Evolutionary conservation across 2,329 filamentous ascomycete genomes (phyloP).

Genomic region (Ophiostoma fasciatum): DNA sequence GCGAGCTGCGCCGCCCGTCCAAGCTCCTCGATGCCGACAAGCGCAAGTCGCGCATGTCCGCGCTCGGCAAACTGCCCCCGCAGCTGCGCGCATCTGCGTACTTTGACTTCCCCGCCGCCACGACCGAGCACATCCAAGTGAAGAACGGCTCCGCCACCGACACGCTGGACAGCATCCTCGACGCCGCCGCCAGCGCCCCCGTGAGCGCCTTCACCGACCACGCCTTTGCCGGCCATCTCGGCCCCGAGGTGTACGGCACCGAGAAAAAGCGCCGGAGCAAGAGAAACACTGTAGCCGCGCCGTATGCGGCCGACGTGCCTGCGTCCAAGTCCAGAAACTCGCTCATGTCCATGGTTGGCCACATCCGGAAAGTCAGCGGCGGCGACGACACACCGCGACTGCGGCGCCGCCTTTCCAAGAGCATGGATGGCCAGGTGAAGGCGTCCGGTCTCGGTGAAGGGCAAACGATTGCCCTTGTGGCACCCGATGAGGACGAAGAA

Average conservation of each 20-base stretch:
- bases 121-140: slow-evolving; percentile 34
- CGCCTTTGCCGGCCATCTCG: slow-evolving; percentile 61
- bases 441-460: too few species aligned
- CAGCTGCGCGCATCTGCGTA: slow-evolving; percentile 83
- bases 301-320: slow-evolving; percentile 15
- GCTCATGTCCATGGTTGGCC: slow-evolving; percentile 32
- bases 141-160: slow-evolving; percentile 73
- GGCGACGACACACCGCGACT: slow-evolving; percentile 3
- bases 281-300: background rate
- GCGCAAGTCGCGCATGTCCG: slow-evolving; percentile 23
- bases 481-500: slow-evolving; percentile 20
- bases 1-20: slow-evolving; percentile 17
- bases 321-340: slow-evolving; percentile 22
- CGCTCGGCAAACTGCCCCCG: slow-evolving; percentile 47
- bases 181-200: slow-evolving; percentile 76
- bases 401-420: slow-evolving; percentile 10
- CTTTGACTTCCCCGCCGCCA: slow-evolving; percentile 54
- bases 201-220: slow-evolving; percentile 89
- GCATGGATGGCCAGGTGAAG: too few species aligned
- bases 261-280: slow-evolving; percentile 32
- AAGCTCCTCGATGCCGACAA: slow-evolving; percentile 19
- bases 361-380: slow-evolving; percentile 17
- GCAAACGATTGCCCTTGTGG: too few species aligned
- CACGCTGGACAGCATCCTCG: slow-evolving; percentile 81
- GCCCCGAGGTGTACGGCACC: slow-evolving; percentile 58